Percentiles rank a stretch among this genome's conserved stretches.
Conservation (phyloP, 139 green algal genomes). For the Diplosphaera chodatii region DNA sequence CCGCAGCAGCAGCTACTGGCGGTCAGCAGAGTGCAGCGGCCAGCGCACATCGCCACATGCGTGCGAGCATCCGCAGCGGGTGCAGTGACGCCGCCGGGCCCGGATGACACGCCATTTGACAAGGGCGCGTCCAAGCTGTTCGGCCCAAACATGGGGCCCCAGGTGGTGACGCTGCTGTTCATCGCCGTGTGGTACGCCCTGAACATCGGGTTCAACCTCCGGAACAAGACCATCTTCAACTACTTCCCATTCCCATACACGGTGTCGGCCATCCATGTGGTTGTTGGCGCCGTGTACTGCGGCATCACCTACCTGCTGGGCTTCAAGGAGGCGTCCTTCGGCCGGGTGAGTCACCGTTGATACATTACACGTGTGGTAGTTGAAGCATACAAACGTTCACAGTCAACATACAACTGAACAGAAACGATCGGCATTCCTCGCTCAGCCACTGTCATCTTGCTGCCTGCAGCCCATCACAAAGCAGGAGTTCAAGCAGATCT, state of each 20-base stretch:
- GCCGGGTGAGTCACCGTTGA: constrained; percentile 61
- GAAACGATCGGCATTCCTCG: neutral
- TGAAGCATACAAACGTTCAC: too few species aligned
- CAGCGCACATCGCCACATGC: too few species aligned
- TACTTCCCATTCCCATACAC: constrained; percentile 98
- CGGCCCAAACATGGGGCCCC: constrained; percentile 50
- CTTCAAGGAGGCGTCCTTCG: constrained; percentile 85
- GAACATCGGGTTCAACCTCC: constrained; percentile 98
- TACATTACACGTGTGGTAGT: too few species aligned
- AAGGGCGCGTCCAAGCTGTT: constrained; percentile 55
- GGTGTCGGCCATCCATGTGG: constrained; percentile 86
- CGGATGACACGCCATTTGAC: too few species aligned
- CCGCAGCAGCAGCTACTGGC: too few species aligned
- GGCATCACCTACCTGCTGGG: constrained; percentile 67
- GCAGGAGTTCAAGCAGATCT: constrained; percentile 79
- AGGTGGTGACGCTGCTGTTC: constrained; percentile 69
- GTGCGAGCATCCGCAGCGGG: too few species aligned
- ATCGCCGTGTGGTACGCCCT: constrained; percentile 89
- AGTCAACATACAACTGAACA: too few species aligned
- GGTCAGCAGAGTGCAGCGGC: too few species aligned
- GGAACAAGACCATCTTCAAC: constrained; percentile 99
- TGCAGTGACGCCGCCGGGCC: too few species aligned
- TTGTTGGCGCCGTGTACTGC: constrained; percentile 86
- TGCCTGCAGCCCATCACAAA: constrained; percentile 75
- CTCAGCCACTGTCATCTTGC: too few species aligned